phyloP scores from a whole-genome alignment of 163 green algal species.

The Chlamydomonas reinhardtii region DNA sequence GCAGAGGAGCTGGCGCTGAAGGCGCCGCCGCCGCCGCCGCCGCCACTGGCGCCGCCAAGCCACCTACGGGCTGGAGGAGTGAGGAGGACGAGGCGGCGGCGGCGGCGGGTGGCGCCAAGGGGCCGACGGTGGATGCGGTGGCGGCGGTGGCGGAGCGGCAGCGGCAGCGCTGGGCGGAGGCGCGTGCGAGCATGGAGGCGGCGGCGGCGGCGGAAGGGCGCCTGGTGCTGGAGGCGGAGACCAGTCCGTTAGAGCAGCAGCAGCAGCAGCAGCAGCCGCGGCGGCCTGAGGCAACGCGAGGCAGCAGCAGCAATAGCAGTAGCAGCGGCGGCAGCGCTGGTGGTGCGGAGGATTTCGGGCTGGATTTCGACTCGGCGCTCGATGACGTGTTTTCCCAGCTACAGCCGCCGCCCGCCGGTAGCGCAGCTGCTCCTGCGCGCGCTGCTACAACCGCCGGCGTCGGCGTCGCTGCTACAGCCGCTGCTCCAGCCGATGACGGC shows the following conservation, averaged over 20 bases:
- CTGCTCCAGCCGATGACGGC: neutral
- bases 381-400: neutral
- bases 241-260: neutral
- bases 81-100: conserved; percentile 11
- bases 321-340: too few relatives aligned
- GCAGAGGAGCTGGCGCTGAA: too few relatives aligned
- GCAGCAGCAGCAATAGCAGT: neutral
- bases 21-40: too few relatives aligned
- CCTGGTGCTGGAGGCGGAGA: conserved; percentile 37
- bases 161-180: conserved; percentile 26
- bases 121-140: neutral
- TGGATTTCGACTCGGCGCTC: neutral
- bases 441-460: too few relatives aligned
- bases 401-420: neutral
- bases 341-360: too few relatives aligned
- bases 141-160: conserved; percentile 20
- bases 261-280: neutral
- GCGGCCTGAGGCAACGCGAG: neutral
- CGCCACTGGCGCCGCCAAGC: neutral
- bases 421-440: neutral
- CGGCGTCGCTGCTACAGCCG: neutral
- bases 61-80: neutral
- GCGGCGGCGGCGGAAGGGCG: conserved; percentile 35
- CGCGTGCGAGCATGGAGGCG: neutral
- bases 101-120: conserved; percentile 11